Percentiles rank a stretch among this genome's conserved stretches.
phyloP scores from a whole-genome alignment of 78 protist species.

The Neovahlkampfia damariscottae region DNA sequence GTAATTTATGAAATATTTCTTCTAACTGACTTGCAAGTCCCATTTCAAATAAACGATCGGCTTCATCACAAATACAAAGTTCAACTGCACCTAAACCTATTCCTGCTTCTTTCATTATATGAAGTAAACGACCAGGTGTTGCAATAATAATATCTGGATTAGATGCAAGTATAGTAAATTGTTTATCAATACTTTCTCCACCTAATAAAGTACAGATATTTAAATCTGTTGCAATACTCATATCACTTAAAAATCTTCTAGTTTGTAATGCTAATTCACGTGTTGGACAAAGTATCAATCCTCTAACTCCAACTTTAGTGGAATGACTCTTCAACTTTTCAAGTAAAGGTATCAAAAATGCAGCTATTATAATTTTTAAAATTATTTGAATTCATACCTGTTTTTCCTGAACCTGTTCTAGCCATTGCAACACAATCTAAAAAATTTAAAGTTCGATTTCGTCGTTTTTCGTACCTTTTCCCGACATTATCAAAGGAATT shows the following conservation, averaged over 20 bases:
- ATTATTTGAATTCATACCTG: too few species aligned
- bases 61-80: conserved; percentile 93
- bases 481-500: conserved; percentile 70
- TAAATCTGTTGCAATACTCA: conserved; percentile 50
- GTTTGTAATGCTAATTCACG: conserved; percentile 97
- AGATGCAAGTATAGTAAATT: conserved; percentile 8
- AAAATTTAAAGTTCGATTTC: too few species aligned
- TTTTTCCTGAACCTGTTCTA: conserved; percentile 98
- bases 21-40: conserved; percentile 80
- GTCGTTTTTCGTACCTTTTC: too few species aligned
- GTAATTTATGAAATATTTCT: conserved; percentile 53
- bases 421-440: conserved; percentile 98
- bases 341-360: conserved; percentile 88
- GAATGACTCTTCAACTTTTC: conserved; percentile 55
- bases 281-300: conserved; percentile 89
- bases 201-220: conserved; percentile 77
- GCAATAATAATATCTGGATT: conserved; percentile 67
- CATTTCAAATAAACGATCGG: conserved; percentile 95
- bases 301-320: conserved; percentile 70
- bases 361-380: too few species aligned
- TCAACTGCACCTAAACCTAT: conserved; percentile 45
- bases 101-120: conserved; percentile 65
- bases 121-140: conserved; percentile 97
- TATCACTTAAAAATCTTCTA: conserved; percentile 31
- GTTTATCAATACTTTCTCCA: conserved; percentile 76